Evolutionary conservation across 2,329 filamentous ascomycete genomes (phyloP).

Genomic region (Colletotrichum karsti): DNA sequence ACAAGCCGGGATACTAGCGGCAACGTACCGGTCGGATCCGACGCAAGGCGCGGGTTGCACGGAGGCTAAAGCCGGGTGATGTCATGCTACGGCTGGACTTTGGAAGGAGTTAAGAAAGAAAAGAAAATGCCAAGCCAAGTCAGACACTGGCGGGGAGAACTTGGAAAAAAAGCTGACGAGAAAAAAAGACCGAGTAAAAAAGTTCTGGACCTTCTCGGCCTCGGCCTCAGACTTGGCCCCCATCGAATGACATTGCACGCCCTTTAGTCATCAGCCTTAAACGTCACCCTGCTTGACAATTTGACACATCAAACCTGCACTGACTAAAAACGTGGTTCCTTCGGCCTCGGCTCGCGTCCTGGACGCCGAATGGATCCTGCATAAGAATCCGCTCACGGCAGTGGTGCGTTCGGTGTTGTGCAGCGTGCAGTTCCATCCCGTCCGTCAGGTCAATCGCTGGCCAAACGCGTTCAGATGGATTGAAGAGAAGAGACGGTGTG

Average conservation of each 20-base stretch:
- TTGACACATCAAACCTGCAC: not conserved
- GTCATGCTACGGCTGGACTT: conserved; percentile 13
- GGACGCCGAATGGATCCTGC: not conserved
- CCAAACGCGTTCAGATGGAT: too few species aligned
- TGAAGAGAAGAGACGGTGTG: too few species aligned
- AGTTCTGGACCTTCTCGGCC: not conserved
- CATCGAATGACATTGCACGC: not conserved
- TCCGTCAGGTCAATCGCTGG: not conserved
- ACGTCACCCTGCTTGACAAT: conserved; percentile 23
- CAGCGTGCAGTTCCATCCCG: not conserved
- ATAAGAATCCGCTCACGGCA: not conserved
- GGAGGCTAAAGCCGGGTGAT: conserved; percentile 1
- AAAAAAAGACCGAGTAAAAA: not conserved
- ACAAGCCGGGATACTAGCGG: not conserved
- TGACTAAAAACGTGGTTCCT: conserved; percentile 14
- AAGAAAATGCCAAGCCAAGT: too few species aligned
- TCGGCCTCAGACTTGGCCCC: not conserved
- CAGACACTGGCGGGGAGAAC: too few species aligned
- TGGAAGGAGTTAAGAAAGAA: not conserved
- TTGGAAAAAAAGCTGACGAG: too few species aligned
- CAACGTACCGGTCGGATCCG: conserved; percentile 14
- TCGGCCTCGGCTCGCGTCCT: conserved; percentile 8
- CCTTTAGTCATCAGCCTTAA: conserved; percentile 27
- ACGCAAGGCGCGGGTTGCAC: not conserved
- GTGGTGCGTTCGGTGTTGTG: not conserved